Evolutionary conservation across 768 basidiomycete species (phyloP).

Genomic region (Clathrus columnatus): DNA sequence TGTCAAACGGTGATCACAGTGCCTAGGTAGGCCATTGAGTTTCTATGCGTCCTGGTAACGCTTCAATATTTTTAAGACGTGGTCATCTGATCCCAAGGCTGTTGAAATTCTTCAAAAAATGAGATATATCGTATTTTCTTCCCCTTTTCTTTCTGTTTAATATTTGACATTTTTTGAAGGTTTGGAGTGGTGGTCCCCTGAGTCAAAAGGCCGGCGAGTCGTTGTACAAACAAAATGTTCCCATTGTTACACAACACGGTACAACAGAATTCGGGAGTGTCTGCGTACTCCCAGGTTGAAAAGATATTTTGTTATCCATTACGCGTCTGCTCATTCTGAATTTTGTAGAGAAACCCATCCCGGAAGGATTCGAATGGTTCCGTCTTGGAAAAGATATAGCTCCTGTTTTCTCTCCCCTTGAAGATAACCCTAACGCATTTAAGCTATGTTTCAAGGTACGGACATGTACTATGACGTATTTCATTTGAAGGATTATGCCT

Average conservation of each 20-base stretch:
- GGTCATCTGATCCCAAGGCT: slow-evolving; percentile 4
- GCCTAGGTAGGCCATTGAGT: too few relatives aligned
- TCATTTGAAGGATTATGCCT: too few relatives aligned
- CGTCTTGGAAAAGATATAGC: slow-evolving; percentile 17
- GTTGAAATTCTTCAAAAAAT: slow-evolving; percentile 8
- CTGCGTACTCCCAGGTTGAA: not conserved
- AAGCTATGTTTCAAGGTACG: too few relatives aligned
- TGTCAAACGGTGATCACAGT: slow-evolving; percentile 7
- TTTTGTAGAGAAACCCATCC: too few relatives aligned
- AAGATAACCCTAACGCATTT: too few relatives aligned
- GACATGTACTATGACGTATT: too few relatives aligned
- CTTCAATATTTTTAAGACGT: not conserved
- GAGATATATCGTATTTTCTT: slow-evolving; percentile 10
- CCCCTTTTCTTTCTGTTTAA: not conserved
- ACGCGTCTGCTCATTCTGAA: too few relatives aligned
- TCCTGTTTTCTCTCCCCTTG: slow-evolving; percentile 24
- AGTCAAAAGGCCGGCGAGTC: not conserved
- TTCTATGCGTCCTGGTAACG: slow-evolving; percentile 13
- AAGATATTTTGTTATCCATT: too few relatives aligned
- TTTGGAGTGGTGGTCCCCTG: not conserved
- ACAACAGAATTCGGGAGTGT: not conserved
- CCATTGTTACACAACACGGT: not conserved
- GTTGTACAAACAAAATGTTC: not conserved
- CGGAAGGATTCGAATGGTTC: slow-evolving; percentile 31
- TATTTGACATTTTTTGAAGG: not conserved